Percentiles rank a stretch among this genome's conserved stretches.
Evolutionary conservation across 768 basidiomycete species (phyloP).

Genomic region (Mrakia frigida): DNA sequence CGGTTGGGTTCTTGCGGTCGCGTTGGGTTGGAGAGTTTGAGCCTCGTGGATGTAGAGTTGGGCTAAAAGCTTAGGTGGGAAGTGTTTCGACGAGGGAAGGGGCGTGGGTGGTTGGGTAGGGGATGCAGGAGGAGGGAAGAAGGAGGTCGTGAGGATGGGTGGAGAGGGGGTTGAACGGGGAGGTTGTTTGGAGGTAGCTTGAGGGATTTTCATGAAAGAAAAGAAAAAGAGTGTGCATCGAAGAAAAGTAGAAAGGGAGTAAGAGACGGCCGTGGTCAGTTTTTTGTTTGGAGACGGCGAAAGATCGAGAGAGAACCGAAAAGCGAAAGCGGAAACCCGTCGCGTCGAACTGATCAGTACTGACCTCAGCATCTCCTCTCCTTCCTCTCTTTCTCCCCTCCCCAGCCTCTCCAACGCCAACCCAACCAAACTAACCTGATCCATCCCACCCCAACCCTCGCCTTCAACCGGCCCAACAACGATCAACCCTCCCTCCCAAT

Average conservation of each 20-base stretch:
- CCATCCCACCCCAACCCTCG: background rate
- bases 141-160: slow-evolving; percentile 5
- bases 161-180: background rate
- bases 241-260: too few species aligned
- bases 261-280: background rate
- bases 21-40: background rate
- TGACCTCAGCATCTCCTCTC: background rate
- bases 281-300: background rate
- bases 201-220: background rate
- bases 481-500: background rate
- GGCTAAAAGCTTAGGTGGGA: background rate
- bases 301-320: background rate
- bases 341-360: background rate
- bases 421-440: background rate
- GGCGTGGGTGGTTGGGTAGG: background rate
- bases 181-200: background rate
- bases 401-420: background rate
- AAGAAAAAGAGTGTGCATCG: too few species aligned
- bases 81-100: background rate
- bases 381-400: background rate
- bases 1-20: too few species aligned
- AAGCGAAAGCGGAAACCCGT: too few species aligned
- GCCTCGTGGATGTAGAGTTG: background rate
- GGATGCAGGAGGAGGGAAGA: background rate
- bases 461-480: background rate